Percentiles rank a stretch among this genome's conserved stretches.
These are phyloP conservation scores for Cladosporium sphaerospermum DNA, from an alignment of 2,329 filamentous ascomycete genomes.

Conservation along the genomic window DNA sequence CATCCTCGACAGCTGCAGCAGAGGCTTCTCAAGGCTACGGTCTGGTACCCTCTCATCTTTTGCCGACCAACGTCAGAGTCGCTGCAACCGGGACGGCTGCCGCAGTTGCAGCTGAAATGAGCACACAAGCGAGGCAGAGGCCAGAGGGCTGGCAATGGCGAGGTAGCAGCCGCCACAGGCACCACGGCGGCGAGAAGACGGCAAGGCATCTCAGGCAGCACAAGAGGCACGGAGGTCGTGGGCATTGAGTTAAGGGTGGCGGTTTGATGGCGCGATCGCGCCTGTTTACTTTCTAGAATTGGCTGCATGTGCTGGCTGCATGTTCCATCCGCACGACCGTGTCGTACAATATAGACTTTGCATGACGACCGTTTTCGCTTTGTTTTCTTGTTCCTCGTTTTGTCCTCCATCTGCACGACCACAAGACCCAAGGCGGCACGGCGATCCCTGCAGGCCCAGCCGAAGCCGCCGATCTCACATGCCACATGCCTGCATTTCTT, in stretches of 20 bases:
- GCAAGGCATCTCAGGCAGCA: constrained; percentile 21
- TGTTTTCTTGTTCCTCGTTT: too few species aligned
- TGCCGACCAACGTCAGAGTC: not conserved
- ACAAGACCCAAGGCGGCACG: too few species aligned
- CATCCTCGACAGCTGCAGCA: not conserved
- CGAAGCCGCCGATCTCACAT: too few species aligned
- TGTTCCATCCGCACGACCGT: too few species aligned
- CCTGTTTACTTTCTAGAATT: too few species aligned
- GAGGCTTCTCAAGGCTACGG: not conserved
- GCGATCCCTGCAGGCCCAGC: too few species aligned
- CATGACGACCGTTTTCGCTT: too few species aligned
- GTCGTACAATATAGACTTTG: too few species aligned
- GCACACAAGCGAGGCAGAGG: not conserved
- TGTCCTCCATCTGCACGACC: too few species aligned
- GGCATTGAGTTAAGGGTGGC: not conserved
- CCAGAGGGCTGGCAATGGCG: not conserved
- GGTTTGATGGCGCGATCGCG: too few species aligned
- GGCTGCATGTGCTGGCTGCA: too few species aligned
- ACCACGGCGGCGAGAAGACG: constrained; percentile 18
- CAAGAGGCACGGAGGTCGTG: constrained; percentile 19
- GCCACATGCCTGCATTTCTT: too few species aligned
- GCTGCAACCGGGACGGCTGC: not conserved
- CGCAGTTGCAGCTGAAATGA: not conserved
- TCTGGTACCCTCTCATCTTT: not conserved
- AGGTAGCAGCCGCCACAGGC: not conserved